phyloP scores from a whole-genome alignment of 257 asterid species.

The Dorcoceras hygrometricum region DNA sequence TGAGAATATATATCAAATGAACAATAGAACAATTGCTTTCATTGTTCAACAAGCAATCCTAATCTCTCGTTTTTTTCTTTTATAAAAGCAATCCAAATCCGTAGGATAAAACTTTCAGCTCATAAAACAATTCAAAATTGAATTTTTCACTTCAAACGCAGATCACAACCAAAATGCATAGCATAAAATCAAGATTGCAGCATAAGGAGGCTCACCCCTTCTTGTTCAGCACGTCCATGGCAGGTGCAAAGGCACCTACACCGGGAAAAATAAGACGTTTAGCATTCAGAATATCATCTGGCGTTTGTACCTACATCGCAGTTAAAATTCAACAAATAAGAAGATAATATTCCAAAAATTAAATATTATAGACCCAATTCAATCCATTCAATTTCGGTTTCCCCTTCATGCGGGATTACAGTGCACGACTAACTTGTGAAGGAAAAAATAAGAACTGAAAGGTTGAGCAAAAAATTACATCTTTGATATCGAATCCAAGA shows the following conservation, averaged over 20 bases:
- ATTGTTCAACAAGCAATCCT: neutral
- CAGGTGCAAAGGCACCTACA: slow-evolving; percentile 96
- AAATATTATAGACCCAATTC: neutral
- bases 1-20: neutral
- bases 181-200: slow-evolving; percentile 1
- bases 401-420: neutral
- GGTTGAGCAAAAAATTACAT: slow-evolving; percentile 39
- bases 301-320: slow-evolving; percentile 64
- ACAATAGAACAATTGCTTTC: neutral
- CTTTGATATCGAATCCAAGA: slow-evolving; percentile 76
- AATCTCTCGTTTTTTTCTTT: too few species aligned
- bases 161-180: neutral
- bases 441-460: neutral
- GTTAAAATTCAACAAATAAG: slow-evolving; percentile 8
- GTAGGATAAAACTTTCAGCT: neutral
- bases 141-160: neutral
- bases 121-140: neutral
- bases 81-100: too few species aligned
- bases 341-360: neutral
- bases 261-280: slow-evolving; percentile 88
- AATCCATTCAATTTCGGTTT: too few species aligned
- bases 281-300: slow-evolving; percentile 82
- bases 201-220: slow-evolving; percentile 56
- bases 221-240: slow-evolving; percentile 82
- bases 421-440: neutral